Percentiles rank a stretch among this genome's conserved stretches.
Evolutionary conservation across 306 rosid species (phyloP).

Genomic region (Cucurbita moschata): DNA sequence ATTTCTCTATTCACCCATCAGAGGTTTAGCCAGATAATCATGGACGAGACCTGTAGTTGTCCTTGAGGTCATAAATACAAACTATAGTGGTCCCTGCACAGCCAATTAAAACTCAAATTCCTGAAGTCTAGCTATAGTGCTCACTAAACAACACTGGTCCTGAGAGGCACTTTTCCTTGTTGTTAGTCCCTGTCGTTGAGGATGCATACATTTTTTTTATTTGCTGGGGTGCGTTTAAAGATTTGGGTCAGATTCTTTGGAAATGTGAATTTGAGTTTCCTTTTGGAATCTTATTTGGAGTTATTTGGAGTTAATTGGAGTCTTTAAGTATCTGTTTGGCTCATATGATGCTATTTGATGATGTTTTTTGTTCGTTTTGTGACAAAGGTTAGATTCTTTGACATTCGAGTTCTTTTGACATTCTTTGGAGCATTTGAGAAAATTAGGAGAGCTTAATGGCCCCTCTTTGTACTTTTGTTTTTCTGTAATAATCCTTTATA

Average conservation of each 20-base stretch:
- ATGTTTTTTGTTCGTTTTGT: neutral
- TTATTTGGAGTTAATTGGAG: neutral
- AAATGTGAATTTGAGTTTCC: neutral
- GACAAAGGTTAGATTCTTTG: neutral
- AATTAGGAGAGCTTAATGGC: neutral
- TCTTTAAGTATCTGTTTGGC: neutral
- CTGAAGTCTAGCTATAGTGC: neutral
- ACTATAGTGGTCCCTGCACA: neutral
- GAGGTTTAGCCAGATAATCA: neutral
- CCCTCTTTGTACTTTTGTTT: neutral
- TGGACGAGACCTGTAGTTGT: neutral
- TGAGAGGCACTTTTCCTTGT: neutral
- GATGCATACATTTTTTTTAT: neutral
- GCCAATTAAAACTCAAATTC: neutral
- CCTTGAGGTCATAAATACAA: neutral
- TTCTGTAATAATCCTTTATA: neutral
- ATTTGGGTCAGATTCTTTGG: neutral
- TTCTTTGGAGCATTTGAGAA: neutral
- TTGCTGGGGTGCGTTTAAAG: neutral
- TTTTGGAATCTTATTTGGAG: neutral
- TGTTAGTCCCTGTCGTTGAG: neutral
- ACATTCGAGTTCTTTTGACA: neutral
- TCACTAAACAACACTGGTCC: neutral
- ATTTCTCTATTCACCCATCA: neutral
- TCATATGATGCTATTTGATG: neutral